Percentiles rank a stretch among this genome's conserved stretches.
Evolutionary conservation across 1,284 basidiomycete genomes (phyloP).

Genomic region (Wolfiporia cocos): DNA sequence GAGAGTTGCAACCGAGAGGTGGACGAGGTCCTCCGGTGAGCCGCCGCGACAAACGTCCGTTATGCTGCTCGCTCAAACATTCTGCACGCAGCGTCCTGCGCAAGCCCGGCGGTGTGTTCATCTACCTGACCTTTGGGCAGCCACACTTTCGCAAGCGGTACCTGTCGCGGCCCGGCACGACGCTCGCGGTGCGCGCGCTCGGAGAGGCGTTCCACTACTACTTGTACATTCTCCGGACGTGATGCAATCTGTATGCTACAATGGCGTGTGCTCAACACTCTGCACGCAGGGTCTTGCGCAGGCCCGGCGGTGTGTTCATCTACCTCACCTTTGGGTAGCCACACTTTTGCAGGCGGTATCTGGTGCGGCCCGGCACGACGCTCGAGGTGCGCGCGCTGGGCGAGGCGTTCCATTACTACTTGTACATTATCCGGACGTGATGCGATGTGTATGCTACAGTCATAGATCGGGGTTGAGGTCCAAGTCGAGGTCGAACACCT

Average conservation of each 20-base stretch:
- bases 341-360: conserved; percentile 76
- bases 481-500: conserved; percentile 68
- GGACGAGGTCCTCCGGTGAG: conserved; percentile 44
- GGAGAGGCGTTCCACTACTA: conserved; percentile 86
- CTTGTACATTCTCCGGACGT: conserved; percentile 48
- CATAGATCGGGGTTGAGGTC: conserved; percentile 75
- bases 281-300: conserved; percentile 52
- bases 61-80: not conserved
- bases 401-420: conserved; percentile 82
- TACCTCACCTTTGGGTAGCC: conserved; percentile 92
- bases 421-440: conserved; percentile 46
- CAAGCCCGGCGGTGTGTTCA: conserved; percentile 54
- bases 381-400: conserved; percentile 64
- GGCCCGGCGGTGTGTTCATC: conserved; percentile 58
- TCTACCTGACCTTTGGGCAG: conserved; percentile 89
- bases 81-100: conserved; percentile 50
- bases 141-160: conserved; percentile 84
- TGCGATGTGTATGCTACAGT: no score
- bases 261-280: no score
- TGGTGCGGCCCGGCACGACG: conserved; percentile 47
- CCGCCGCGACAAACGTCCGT: not conserved
- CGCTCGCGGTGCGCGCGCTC: conserved; percentile 56
- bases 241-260: no score
- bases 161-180: conserved; percentile 48
- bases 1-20: conserved; percentile 78